Evolutionary conservation across 2,329 filamentous ascomycete species (phyloP).

Genomic region (Diplodia corticola): DNA sequence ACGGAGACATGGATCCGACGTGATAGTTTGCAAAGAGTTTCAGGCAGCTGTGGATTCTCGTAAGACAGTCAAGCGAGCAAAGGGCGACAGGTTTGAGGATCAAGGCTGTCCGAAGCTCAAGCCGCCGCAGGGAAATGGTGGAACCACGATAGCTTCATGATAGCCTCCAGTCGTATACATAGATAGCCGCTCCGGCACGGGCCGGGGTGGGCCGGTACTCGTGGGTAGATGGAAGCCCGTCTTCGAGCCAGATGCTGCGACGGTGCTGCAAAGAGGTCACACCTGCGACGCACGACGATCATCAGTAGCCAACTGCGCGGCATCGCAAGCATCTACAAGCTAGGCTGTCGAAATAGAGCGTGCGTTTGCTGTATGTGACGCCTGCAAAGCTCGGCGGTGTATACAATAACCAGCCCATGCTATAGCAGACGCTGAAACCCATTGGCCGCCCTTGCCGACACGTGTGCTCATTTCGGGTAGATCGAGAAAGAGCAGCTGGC

Average conservation of each 20-base stretch:
- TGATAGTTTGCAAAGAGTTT: slow-evolving; percentile 18
- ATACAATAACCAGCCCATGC: slow-evolving; percentile 1
- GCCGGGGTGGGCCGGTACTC: not conserved
- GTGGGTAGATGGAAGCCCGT: slow-evolving; percentile 2
- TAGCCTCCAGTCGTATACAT: not conserved
- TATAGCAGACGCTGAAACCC: slow-evolving; percentile 17
- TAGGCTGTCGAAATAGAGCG: not conserved
- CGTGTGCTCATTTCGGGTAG: slow-evolving; percentile 12
- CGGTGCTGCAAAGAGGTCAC: slow-evolving; percentile 7
- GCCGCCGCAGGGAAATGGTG: slow-evolving; percentile 9
- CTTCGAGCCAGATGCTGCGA: not conserved
- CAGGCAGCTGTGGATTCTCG: slow-evolving; percentile 11
- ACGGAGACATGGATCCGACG: not conserved
- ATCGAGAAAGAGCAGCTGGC: slow-evolving; percentile 4
- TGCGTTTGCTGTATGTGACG: not conserved
- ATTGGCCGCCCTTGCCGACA: slow-evolving; percentile 8
- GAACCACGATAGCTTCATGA: slow-evolving; percentile 3
- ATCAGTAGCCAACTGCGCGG: not conserved
- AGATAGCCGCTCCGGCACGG: slow-evolving; percentile 10
- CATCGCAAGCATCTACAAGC: not conserved
- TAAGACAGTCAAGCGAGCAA: slow-evolving; percentile 10
- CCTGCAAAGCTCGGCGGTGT: not conserved
- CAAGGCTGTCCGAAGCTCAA: slow-evolving; percentile 4
- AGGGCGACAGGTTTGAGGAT: slow-evolving; percentile 5
- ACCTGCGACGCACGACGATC: slow-evolving; percentile 2